Evolutionary conservation across 2,329 filamentous ascomycete genomes (phyloP), one percentile per base, ranked within the genome.

Genomic region (Sarocladium strictum): DNA sequence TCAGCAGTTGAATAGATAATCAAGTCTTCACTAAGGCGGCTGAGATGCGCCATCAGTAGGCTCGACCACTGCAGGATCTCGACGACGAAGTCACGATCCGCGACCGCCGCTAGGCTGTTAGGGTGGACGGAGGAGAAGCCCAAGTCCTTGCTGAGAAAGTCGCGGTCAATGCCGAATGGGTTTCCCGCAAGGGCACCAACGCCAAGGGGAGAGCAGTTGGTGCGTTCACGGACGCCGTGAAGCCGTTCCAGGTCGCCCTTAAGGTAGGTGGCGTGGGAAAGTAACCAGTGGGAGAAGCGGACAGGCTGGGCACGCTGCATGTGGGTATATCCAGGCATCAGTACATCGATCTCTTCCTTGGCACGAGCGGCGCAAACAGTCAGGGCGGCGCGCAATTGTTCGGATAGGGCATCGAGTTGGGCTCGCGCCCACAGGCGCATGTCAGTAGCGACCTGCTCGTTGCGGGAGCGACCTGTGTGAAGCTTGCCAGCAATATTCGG

Each of bases 1-100:
- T 93, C 88, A 55, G 83, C 72, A 9, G 85, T 84, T 23, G 80
- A 85, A 74, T 93, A 94, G 65, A 95, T 81, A 72, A 96, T 95
- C 57, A 96, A 74, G 66, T 96, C 91, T 72, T 96, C 89, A 3
- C 86, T 82, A 85, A 87, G 93, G 54, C 88, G 82, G 54, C 81
- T 89, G 61, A 95, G 78, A 74, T 94, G 90, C 58, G 83, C 78
- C 85, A 89, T 93, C 59, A 95, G 75, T 63, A 86, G 87, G 27
- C 81, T 80, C 4, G 83, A 85, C 87, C 89, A 96, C 68, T 90
- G 85, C 71, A 96, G 7, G 87, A 85, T 33, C 82, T 83, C 40
- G 81, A 80, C 77, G 91, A 83, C 2, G 81, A 86, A 75, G 90
- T 90, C 69, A 79, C 79, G 53, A 85, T 74, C 35, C 9, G 3